Conservation (phyloP, 2,329 filamentous ascomycete species). For the Hypoxylon sp. region DNA sequence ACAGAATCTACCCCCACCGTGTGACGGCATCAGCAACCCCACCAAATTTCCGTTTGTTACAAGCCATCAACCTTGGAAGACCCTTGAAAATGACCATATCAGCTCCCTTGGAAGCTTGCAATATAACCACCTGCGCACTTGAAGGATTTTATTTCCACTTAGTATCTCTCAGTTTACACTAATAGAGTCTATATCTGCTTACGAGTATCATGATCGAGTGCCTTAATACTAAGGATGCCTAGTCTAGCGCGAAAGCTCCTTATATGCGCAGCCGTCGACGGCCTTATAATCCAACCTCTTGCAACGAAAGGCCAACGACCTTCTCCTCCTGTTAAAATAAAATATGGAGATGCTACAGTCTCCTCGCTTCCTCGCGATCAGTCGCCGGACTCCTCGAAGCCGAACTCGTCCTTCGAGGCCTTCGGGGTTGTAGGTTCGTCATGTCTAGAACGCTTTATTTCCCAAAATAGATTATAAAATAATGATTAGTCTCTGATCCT, state of each 20-base stretch:
- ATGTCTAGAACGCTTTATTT: slow-evolving; percentile 10
- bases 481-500: slow-evolving; percentile 27
- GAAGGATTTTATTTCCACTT: slow-evolving; percentile 9
- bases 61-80: slow-evolving; percentile 27
- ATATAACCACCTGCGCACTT: neutral
- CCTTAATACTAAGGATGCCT: slow-evolving; percentile 70
- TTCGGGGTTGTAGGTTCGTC: slow-evolving; percentile 71
- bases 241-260: slow-evolving; percentile 83
- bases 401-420: slow-evolving; percentile 69
- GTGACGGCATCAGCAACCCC: slow-evolving; percentile 48
- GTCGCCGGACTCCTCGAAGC: slow-evolving; percentile 60
- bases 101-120: slow-evolving; percentile 8
- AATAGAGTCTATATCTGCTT: slow-evolving; percentile 28
- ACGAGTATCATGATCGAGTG: slow-evolving; percentile 36
- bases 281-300: slow-evolving; percentile 83
- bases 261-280: slow-evolving; percentile 85
- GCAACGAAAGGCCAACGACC: slow-evolving; percentile 68
- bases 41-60: slow-evolving; percentile 36
- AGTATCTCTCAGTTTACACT: slow-evolving; percentile 11
- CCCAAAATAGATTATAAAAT: slow-evolving; percentile 5
- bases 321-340: slow-evolving; percentile 74
- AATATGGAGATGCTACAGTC: slow-evolving; percentile 74
- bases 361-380: slow-evolving; percentile 63
- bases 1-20: slow-evolving; percentile 38
- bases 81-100: slow-evolving; percentile 32